phyloP scores from a whole-genome alignment of 352 stramenopile genomes.

The Phytophthora sp. region DNA sequence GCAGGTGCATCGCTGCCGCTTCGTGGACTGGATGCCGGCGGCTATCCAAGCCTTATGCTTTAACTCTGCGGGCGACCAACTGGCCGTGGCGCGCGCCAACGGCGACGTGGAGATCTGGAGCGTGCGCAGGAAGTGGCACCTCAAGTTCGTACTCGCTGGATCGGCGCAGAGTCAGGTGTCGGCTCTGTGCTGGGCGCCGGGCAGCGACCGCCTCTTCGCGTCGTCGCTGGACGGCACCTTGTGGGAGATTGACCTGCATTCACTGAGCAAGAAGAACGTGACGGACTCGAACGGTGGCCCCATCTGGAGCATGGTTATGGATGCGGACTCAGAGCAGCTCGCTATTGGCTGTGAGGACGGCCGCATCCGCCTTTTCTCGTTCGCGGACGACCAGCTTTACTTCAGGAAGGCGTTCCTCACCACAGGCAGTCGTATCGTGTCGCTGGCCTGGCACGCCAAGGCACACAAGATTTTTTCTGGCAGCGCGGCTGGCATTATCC shows the following conservation, averaged over 20 bases:
- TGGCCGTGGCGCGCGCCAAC: slow-evolving; percentile 81
- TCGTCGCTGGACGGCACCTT: slow-evolving; percentile 76
- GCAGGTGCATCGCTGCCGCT: slow-evolving; percentile 83
- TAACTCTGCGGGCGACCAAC: slow-evolving; percentile 52
- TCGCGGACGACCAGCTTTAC: slow-evolving; percentile 72
- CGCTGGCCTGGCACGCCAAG: slow-evolving; percentile 77
- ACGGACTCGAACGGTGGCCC: slow-evolving; percentile 88
- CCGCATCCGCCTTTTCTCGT: slow-evolving; percentile 89
- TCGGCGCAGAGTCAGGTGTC: slow-evolving; percentile 71
- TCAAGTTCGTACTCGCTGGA: slow-evolving; percentile 73
- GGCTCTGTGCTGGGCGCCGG: slow-evolving; percentile 62
- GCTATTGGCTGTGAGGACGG: slow-evolving; percentile 92
- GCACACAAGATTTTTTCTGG: slow-evolving; percentile 87
- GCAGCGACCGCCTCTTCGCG: slow-evolving; percentile 61
- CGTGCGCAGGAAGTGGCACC: slow-evolving; percentile 69
- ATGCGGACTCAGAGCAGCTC: slow-evolving; percentile 60
- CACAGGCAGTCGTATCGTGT: slow-evolving; percentile 79
- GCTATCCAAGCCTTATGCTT: slow-evolving; percentile 73
- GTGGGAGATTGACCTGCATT: slow-evolving; percentile 83
- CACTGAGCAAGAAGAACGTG: slow-evolving; percentile 76
- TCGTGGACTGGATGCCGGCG: slow-evolving; percentile 85
- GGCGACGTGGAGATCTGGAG: slow-evolving; percentile 87
- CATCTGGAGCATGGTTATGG: slow-evolving; percentile 88
- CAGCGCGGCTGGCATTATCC: slow-evolving; percentile 85
- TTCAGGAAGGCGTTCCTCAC: slow-evolving; percentile 87